Conservation (phyloP, 2,329 filamentous ascomycete species). For the Trichoderma sp. region DNA sequence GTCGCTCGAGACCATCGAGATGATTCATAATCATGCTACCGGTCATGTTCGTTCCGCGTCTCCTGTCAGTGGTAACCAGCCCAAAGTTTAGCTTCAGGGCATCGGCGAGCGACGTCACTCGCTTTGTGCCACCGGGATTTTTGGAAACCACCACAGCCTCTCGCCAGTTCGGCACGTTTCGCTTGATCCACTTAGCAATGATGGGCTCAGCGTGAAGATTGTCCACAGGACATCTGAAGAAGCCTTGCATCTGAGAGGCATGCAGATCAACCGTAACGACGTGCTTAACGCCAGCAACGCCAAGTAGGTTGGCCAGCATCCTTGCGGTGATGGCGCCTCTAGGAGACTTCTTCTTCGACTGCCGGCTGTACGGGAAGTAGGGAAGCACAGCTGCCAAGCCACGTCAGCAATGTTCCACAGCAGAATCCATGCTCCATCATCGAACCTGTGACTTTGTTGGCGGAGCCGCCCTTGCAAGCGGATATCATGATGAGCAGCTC, state of each 20-base stretch:
- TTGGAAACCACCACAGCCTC: constrained; percentile 97
- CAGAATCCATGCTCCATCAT: constrained; percentile 35
- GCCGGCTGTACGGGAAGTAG: constrained; percentile 98
- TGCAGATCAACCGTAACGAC: constrained; percentile 97
- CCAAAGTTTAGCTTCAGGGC: constrained; percentile 97
- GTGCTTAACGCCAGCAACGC: constrained; percentile 93
- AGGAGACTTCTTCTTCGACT: constrained; percentile 99
- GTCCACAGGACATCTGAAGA: constrained; percentile 97
- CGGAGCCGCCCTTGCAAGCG: constrained; percentile 95
- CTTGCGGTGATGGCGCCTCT: constrained; percentile 94
- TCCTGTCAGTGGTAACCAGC: constrained; percentile 85
- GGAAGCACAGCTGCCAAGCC: constrained; percentile 71
- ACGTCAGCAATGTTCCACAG: constrained; percentile 18
- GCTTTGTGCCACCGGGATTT: constrained; percentile 95
- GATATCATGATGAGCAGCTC: constrained; percentile 99
- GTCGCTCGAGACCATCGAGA: constrained; percentile 62
- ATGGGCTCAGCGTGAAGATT: constrained; percentile 96
- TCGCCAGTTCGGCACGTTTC: constrained; percentile 84
- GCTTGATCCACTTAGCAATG: constrained; percentile 92
- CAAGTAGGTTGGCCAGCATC: constrained; percentile 94
- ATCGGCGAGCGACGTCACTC: constrained; percentile 94
- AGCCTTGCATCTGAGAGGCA: constrained; percentile 98
- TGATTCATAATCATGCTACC: constrained; percentile 77
- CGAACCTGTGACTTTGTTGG: constrained; percentile 92
- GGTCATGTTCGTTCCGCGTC: constrained; percentile 70